Conservation (phyloP, 345 rosid species). For the Dovyalis caffra region DNA sequence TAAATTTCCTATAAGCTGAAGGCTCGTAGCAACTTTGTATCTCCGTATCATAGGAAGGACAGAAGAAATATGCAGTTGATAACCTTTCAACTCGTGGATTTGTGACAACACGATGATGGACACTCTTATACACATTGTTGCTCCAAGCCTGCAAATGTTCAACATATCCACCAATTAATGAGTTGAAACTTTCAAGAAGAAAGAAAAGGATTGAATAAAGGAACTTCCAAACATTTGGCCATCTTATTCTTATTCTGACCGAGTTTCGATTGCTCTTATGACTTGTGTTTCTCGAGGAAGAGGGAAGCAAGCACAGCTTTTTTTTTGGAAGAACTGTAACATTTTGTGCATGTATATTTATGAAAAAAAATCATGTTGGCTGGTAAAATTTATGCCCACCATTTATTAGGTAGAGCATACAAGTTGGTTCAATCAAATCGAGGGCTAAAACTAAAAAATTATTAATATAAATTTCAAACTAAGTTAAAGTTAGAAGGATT, state of each 20-base stretch:
- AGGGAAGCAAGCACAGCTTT: no score
- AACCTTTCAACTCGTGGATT: slow-evolving; percentile 71
- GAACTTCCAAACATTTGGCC: no score
- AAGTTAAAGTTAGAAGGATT: no score
- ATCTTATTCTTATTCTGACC: no score
- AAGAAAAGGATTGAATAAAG: no score
- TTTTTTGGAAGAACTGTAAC: not conserved
- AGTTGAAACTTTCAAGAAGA: no score
- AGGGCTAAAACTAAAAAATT: not conserved
- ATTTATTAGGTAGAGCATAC: no score
- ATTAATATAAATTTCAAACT: not conserved
- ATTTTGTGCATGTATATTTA: not conserved
- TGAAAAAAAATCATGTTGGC: not conserved
- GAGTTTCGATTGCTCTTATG: no score
- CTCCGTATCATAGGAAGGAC: slow-evolving; percentile 73
- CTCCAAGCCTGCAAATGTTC: slow-evolving; percentile 75
- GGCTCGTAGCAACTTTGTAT: slow-evolving; percentile 50
- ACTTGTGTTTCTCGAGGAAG: no score
- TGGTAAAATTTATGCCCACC: no score
- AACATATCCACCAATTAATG: not conserved
- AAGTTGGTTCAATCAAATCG: no score
- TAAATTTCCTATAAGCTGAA: slow-evolving; percentile 59
- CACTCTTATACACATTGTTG: slow-evolving; percentile 82
- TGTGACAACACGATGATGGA: slow-evolving; percentile 71
- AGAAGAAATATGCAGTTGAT: slow-evolving; percentile 87